Conservation (phyloP, 2,329 filamentous ascomycete species). For the Penicillium psychrosexuale region DNA sequence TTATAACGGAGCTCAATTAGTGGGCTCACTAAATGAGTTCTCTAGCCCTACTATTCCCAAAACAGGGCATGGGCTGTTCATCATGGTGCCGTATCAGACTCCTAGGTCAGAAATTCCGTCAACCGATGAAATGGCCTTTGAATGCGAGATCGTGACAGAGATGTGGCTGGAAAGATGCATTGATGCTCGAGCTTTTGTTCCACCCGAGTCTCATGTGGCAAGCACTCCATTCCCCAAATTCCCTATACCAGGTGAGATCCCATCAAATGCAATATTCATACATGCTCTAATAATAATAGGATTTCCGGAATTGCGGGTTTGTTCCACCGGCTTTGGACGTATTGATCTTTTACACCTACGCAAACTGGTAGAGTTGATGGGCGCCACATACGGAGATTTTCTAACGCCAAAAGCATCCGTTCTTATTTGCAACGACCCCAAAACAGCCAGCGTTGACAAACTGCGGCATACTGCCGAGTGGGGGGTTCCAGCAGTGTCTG, state of each 20-base stretch:
- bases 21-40: constrained; percentile 35
- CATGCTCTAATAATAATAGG: constrained; percentile 40
- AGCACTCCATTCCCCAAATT: constrained; percentile 73
- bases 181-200: constrained; percentile 67
- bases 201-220: constrained; percentile 67
- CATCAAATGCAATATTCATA: too few relatives aligned
- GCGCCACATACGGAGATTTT: constrained; percentile 75
- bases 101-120: constrained; percentile 35
- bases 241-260: constrained; percentile 55
- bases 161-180: constrained; percentile 93
- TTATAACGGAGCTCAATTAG: constrained; percentile 42
- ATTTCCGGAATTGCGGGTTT: constrained; percentile 69
- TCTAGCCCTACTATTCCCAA: constrained; percentile 34
- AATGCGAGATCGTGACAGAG: constrained; percentile 66
- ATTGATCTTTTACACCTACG: constrained; percentile 83
- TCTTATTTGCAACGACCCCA: constrained; percentile 65
- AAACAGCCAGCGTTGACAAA: constrained; percentile 64
- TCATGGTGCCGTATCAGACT: constrained; percentile 41
- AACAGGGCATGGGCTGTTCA: constrained; percentile 35
- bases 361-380: constrained; percentile 70
- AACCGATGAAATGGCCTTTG: constrained; percentile 40
- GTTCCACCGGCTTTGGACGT: constrained; percentile 76
- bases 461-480: constrained; percentile 71
- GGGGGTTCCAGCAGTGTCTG: constrained; percentile 74
- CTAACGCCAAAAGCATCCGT: constrained; percentile 70